Conservation (phyloP, 768 basidiomycete genomes). For the Lactifluus volemus region DNA sequence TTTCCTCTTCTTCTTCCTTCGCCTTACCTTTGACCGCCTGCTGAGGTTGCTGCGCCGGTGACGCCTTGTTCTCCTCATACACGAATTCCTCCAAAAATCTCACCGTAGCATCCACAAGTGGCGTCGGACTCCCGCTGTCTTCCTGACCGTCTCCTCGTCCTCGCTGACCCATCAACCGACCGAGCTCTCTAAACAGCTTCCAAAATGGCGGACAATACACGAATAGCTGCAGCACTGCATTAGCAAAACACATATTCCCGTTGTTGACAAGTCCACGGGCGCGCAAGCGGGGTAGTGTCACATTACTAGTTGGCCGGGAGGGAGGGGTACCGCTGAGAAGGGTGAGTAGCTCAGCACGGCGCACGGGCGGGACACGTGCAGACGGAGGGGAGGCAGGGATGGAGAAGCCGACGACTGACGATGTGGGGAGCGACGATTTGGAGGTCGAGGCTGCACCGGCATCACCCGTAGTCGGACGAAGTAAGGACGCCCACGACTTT, state of each 20-base stretch:
- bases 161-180: conserved; percentile 33
- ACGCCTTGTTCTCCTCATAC: conserved; percentile 25
- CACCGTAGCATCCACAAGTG: conserved; percentile 59
- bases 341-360: conserved; percentile 41
- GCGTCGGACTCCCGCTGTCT: conserved; percentile 28
- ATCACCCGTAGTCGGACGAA: conserved; percentile 37
- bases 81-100: conserved; percentile 74
- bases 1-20: conserved; percentile 34
- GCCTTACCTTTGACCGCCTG: conserved; percentile 26
- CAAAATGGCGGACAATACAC: conserved; percentile 87
- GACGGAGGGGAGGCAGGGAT: conserved; percentile 42
- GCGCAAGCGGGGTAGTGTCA: conserved; percentile 33
- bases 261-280: conserved; percentile 86
- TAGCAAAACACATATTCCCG: conserved; percentile 98
- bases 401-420: conserved; percentile 66
- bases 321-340: conserved; percentile 41
- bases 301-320: conserved; percentile 4
- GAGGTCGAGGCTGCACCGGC: conserved; percentile 26
- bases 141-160: conserved; percentile 26
- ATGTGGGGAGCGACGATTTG: conserved; percentile 50
- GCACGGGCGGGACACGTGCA: conserved; percentile 23
- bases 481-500: conserved; percentile 72
- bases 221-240: conserved; percentile 85
- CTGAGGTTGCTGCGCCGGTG: conserved; percentile 15
- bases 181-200: conserved; percentile 65